Conservation (phyloP, 2,329 filamentous ascomycete species). For the Chrysoporthe cubensis region DNA sequence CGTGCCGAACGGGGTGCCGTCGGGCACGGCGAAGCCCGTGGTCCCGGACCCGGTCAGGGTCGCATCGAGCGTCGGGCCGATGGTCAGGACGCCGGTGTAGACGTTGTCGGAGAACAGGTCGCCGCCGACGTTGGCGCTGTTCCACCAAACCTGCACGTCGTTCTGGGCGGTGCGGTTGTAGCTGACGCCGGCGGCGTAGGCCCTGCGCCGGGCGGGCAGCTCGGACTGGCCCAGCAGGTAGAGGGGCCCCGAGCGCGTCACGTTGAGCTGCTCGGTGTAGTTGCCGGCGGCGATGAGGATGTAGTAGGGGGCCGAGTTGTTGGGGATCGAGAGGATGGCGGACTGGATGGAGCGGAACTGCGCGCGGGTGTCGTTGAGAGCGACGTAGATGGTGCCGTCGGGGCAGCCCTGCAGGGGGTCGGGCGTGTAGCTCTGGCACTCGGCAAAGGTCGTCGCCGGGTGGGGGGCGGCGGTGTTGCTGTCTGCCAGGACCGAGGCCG, state of each 20-base stretch:
- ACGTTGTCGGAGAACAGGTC: slow-evolving; percentile 55
- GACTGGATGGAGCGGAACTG: slow-evolving; percentile 45
- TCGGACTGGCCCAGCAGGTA: slow-evolving; percentile 63
- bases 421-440: slow-evolving; percentile 40
- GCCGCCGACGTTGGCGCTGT: slow-evolving; percentile 54
- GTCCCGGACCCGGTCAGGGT: slow-evolving; percentile 65
- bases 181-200: slow-evolving; percentile 46
- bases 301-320: slow-evolving; percentile 49
- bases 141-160: slow-evolving; percentile 62
- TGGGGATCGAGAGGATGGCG: slow-evolving; percentile 45
- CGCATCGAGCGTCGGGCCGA: slow-evolving; percentile 66
- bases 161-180: slow-evolving; percentile 46
- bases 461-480: slow-evolving; percentile 19
- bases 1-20: slow-evolving; percentile 65
- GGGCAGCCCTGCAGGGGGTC: slow-evolving; percentile 45
- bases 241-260: slow-evolving; percentile 64
- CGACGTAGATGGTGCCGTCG: slow-evolving; percentile 46
- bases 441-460: slow-evolving; percentile 37
- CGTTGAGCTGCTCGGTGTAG: slow-evolving; percentile 68
- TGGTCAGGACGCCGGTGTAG: slow-evolving; percentile 63
- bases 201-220: slow-evolving; percentile 38
- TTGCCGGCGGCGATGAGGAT: slow-evolving; percentile 64
- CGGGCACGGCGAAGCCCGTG: slow-evolving; percentile 63
- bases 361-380: slow-evolving; percentile 39
- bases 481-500: slow-evolving; percentile 26